Evolutionary conservation across 129 eudicot genomes (phyloP), one percentile per base, ranked within the genome.

Genomic region (Arctium lappa): DNA sequence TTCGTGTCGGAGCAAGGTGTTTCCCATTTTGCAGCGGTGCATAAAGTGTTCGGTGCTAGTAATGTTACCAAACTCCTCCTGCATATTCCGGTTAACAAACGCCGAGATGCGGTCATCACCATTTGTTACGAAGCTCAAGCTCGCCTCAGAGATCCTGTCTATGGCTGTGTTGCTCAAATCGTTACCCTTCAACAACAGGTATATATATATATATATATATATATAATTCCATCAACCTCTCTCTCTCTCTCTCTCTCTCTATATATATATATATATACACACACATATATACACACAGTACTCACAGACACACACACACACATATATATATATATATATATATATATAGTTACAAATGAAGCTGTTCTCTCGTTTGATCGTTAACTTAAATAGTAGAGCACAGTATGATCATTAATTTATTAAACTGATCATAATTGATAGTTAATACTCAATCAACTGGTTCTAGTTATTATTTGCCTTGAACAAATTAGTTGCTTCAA

Each of bases 1-100:
- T 91, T 91, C 69, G 97, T 89, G 60, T 86, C 93, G 32, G 97
- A 91, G 33, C 97, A 91, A 88, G 97, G 97, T 0, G 93, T 93
- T 7, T 87, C 97, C 0, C 93, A 91, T 77, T 91, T 91, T n/a
- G 97, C 97, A 11, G 97, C 97, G 7, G 93, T 91, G 63, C 96
- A 91, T 83, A 91, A 86, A 77, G 93, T 91, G 50, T 91, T 91
- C 44, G 96, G 97, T 66, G 93, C 97, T 1, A 91, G 97, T 39
- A 91, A 91, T 27, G 91, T 91, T 10, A 88, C 93, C 3, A 91
- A 91, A 81, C 89, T 91, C 8, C 90, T 91, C 0, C 81, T 42
- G 1, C 88, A 88, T 22, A 89, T 91, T 50, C 93, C 97, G 27
- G 86, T 86, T 3, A 87, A 89, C 31, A 88, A 85, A 82, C 85